Base-by-base conservation (phyloP, 2,329 filamentous ascomycete genomes). In the Aaosphaeria pasadenensis region DNA sequence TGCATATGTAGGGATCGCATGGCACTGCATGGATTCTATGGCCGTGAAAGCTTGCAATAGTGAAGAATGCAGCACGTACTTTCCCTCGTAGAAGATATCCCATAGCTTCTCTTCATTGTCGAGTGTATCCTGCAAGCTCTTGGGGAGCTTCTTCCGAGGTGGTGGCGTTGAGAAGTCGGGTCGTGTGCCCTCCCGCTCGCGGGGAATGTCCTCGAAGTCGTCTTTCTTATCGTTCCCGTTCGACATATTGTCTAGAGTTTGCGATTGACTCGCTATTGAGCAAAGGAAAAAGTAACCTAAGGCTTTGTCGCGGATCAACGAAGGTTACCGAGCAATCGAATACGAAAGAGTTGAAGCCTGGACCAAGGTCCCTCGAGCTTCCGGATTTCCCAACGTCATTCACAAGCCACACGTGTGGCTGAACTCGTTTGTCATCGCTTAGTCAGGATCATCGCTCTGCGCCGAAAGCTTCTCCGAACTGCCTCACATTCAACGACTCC, bases 81-180 rank as follows among this genome's bases (percentile, higher is more conserved):
- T 85, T 72, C 89, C 88, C 49, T 91, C 85, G 54, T 88, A 85
- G 35, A 95, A 71, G 50, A 89, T 82, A 50, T 91, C 87, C 70
- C 89, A 88, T 60, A 90, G 84, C 59, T 83, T 85, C 31, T 89
- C 87, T 7, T 95, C 78, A 46, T 72, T 72, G 55, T 85, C 78
- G 6, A 84, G 70, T 3, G 79, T 75, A 33, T 76, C 73, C 66
- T 84, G 81, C 3, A 85, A 67, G 31, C 77, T 73, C 43, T 73
- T 71, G n/a, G 80, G 77, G 11, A 85, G 75, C 51, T 73, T 74
- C 59, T 75, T 74, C 47, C 75, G 71, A 41, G 77, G 69, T n/a
- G 77, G 67, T 13, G 73, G 76, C 54, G 73, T 59, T 9, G 70
- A 71, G 66, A 76, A 76, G 58, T 78, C 76, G 4, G 76, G 76